Evolutionary conservation across 108 stramenopile genomes (phyloP).

Genomic region (Cyclotella choctawhatcheeana): DNA sequence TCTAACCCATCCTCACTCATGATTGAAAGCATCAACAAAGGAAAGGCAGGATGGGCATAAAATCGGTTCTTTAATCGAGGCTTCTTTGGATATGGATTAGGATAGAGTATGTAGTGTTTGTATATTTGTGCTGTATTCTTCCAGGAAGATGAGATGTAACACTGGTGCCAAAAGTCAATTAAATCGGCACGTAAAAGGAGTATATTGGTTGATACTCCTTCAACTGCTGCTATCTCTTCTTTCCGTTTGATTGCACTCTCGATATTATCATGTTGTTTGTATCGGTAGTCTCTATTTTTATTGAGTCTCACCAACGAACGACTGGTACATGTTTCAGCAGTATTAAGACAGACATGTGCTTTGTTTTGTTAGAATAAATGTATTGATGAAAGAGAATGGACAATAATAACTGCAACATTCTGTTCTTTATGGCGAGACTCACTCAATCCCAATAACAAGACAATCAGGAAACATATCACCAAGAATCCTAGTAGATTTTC

Average conservation of each 20-base stretch:
- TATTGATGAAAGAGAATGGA: neutral
- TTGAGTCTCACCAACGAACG: conserved; percentile 78
- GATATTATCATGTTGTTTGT: conserved; percentile 10
- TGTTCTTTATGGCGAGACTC: conserved; percentile 4
- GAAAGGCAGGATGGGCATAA: conserved; percentile 91
- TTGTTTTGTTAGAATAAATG: neutral
- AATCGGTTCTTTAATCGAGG: conserved; percentile 70
- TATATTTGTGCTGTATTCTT: conserved; percentile 32
- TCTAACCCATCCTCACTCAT: conserved; percentile 29
- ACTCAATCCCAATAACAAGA: conserved; percentile 83
- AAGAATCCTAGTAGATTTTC: conserved; percentile 61
- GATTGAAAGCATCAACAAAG: conserved; percentile 61
- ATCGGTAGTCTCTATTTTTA: conserved; percentile 35
- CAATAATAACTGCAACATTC: neutral
- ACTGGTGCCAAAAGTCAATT: conserved; percentile 84
- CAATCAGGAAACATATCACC: conserved; percentile 70
- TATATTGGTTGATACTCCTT: conserved; percentile 36
- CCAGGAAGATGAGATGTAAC: conserved; percentile 30
- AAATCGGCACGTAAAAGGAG: conserved; percentile 89
- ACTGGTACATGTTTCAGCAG: conserved; percentile 13
- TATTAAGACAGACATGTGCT: neutral
- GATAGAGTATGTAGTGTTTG: conserved; percentile 86
- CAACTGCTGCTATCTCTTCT: neutral
- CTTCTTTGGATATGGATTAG: conserved; percentile 93
- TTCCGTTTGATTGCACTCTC: neutral